Conservation (phyloP, 2,329 filamentous ascomycete species). For the Alternaria burnsii region DNA sequence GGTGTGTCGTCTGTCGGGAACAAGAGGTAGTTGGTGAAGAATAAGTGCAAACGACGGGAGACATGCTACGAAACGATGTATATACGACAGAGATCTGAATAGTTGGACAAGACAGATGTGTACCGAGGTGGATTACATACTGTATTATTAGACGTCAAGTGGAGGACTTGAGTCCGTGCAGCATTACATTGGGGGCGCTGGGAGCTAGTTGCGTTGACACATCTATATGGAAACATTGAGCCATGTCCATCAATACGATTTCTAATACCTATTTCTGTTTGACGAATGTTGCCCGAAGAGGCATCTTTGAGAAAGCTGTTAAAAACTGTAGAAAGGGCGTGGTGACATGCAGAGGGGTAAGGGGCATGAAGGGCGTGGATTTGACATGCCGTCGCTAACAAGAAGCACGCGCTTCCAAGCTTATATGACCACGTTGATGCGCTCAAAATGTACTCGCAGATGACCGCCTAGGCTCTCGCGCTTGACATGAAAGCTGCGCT, state of each 20-base stretch:
- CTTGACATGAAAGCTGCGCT: neutral
- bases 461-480: neutral
- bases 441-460: neutral
- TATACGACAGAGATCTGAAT: neutral
- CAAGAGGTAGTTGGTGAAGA: slow-evolving; percentile 35
- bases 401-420: neutral
- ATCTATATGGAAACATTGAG: neutral
- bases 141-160: neutral
- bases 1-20: slow-evolving; percentile 48
- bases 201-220: neutral
- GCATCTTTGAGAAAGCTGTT: neutral
- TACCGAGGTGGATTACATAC: neutral
- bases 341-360: neutral
- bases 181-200: neutral
- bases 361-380: slow-evolving; percentile 3
- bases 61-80: neutral
- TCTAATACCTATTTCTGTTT: neutral
- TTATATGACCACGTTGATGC: neutral
- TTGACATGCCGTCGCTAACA: neutral
- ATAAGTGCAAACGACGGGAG: neutral
- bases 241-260: neutral
- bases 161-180: neutral
- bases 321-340: neutral
- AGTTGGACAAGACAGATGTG: neutral
- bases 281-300: neutral